Base-by-base conservation (phyloP, 257 asterid species). In the Solanum rostratum region DNA sequence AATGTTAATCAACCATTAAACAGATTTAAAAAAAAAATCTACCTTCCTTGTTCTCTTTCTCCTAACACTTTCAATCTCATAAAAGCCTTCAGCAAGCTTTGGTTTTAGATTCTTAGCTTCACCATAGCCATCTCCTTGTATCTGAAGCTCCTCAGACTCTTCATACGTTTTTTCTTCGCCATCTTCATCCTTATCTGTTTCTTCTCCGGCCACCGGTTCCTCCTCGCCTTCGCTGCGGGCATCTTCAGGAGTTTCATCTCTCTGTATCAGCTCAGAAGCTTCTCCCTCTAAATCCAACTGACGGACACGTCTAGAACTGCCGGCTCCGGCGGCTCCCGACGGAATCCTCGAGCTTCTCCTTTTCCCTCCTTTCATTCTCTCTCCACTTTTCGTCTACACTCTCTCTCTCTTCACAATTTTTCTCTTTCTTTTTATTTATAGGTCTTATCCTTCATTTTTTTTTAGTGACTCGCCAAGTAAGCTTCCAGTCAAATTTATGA, bases 1-100 rank as follows among this genome's bases (percentile, higher is more conserved):
- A n/a, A 27, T 29, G 41, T 15, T 65, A 11, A 60, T 14, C 12
- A 63, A 14, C 43, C 24, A 68, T 30, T 8, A 70, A 41, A 70
- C 8, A 90, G 91, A n/a, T 59, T 54, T 19, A 85, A 85, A 70
- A 52, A 85, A 41, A 66, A 43, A 87, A 10, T 27, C 29, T 33
- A 88, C 91, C 89, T 86, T 88, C 52, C 85, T 82, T n/a, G 80
- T 84, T 81, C 91, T 78, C 18, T 83, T 88, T 78, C 69, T 82
- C 50, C 91, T 80, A n/a, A 88, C 88, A 10, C 89, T 87, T 74
- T 88, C 91, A 69, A 88, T 86, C 84, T 84, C 88, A 49, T 88
- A 88, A 66, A 53, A 88, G 14, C 91, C 91, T 82, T 85, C 91
- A 7, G 91, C 91, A 18, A 88, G 91, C 86, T 86, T 86, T 10